Base-by-base conservation (phyloP, 1,139 yeast species). In the Meyerozyma sp. region DNA sequence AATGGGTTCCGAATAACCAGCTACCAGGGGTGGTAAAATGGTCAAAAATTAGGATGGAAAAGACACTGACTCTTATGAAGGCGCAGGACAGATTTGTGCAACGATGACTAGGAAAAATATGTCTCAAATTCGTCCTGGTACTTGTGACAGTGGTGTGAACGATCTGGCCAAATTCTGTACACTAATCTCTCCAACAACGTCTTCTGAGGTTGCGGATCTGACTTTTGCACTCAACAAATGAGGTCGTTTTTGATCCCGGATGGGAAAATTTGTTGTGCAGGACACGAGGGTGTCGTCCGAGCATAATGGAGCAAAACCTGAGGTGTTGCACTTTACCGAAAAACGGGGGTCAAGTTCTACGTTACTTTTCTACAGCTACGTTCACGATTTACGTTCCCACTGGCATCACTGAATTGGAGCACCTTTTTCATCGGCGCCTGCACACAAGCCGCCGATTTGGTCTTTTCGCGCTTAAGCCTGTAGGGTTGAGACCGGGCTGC, bases 221-320 rank as follows among this genome's bases (percentile, higher is more conserved):
- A 30, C 34, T 30, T 30, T 30, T 30, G 34, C 34, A 21, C 37
- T 34, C 37, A 34, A 34, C 37, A 34, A 34, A 34, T 34, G 37
- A 34, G 37, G 37, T 34, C 26, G 25, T 20, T 18, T 14, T 34
- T 21, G 37, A 34, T 34, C 37, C 26, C 26, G 37, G 37, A 10
- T 34, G 26, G 37, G 26, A 34, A 34, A 34, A 34, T 20, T 34
- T 34, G 37, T 18, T 34, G 37, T 34, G 37, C 37, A 34, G 37
- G 37, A 34, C 37, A 34, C 37, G 37, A 34, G 37, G 37, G 34
- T 30, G 34, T 30, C 16, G n/a, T 30, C 34, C 34, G 34, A 30
- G 34, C 34, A 30, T 13, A 30, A n/a, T 13, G 10, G 4, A n/a
- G 14, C 34, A 14, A 30, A 14, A 9, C 6, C 16, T 14, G 10